phyloP scores from a whole-genome alignment of 2,329 filamentous ascomycete species.

The Lasiodiplodia sp. region DNA sequence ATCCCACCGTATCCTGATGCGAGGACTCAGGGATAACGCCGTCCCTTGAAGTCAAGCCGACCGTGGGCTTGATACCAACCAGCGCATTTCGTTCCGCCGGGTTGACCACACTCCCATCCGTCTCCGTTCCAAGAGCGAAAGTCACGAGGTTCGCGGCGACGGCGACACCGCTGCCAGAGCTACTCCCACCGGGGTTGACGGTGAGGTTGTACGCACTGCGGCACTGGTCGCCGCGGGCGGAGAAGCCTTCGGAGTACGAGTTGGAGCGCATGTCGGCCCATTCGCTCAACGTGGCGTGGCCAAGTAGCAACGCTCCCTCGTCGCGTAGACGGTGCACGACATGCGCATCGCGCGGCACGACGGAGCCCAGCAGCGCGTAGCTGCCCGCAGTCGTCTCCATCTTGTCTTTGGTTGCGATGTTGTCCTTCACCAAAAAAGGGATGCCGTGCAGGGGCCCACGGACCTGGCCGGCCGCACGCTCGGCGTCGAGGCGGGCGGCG shows the following conservation, averaged over 20 bases:
- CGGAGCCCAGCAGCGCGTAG: conserved; percentile 66
- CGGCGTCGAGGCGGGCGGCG: conserved; percentile 65
- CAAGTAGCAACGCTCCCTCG: conserved; percentile 69
- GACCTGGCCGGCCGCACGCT: conserved; percentile 63
- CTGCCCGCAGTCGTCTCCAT: conserved; percentile 59
- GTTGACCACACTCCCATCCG: conserved; percentile 62
- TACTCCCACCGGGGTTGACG: conserved; percentile 69
- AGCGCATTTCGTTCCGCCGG: conserved; percentile 73
- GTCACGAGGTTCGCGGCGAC: conserved; percentile 66
- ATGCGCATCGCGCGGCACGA: conserved; percentile 63
- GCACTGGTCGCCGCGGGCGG: conserved; percentile 68
- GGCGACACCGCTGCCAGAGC: conserved; percentile 67
- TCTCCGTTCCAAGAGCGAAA: conserved; percentile 66
- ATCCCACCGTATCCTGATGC: conserved; percentile 74
- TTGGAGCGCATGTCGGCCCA: conserved; percentile 69
- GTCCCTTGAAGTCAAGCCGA: conserved; percentile 39
- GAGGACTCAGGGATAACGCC: conserved; percentile 66
- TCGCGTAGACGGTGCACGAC: conserved; percentile 65
- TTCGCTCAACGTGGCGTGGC: conserved; percentile 70
- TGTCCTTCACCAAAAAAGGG: conserved; percentile 76
- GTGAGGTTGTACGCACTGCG: conserved; percentile 66
- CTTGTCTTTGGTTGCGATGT: conserved; percentile 28
- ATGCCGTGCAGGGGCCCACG: conserved; percentile 77
- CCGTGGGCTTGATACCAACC: conserved; percentile 70
- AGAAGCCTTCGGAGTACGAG: conserved; percentile 70